phyloP scores from a whole-genome alignment of 1,284 basidiomycete species.

The Puccinia hordei region DNA sequence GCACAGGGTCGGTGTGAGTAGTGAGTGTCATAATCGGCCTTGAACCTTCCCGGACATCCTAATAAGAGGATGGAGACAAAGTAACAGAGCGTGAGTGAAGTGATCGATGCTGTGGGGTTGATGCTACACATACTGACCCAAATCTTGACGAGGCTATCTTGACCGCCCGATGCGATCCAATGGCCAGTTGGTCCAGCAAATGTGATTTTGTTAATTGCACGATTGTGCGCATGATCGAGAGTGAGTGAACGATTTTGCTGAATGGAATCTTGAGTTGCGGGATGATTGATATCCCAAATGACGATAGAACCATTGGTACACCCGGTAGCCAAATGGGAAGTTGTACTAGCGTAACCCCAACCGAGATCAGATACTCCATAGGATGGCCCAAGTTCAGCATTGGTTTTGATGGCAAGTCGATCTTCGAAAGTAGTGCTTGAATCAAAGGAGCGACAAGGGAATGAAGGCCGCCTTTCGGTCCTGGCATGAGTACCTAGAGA shows the following conservation, averaged over 20 bases:
- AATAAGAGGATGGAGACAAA: neutral
- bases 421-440: constrained; percentile 32
- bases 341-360: constrained; percentile 35
- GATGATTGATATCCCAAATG: constrained; percentile 45
- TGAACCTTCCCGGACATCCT: constrained; percentile 30
- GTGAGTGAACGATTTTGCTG: constrained; percentile 17
- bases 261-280: neutral
- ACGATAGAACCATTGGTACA: constrained; percentile 38
- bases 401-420: constrained; percentile 28
- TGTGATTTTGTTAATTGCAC: constrained; percentile 43
- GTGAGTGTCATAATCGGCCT: constrained; percentile 32
- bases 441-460: constrained; percentile 3
- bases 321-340: constrained; percentile 18
- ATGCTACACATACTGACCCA: constrained; percentile 34
- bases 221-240: constrained; percentile 45
- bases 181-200: constrained; percentile 47
- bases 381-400: constrained; percentile 36
- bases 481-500: constrained; percentile 1
- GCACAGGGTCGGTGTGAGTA: constrained; percentile 37
- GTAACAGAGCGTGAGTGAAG: neutral
- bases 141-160: constrained; percentile 44
- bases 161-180: constrained; percentile 40
- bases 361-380: constrained; percentile 36
- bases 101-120: neutral
- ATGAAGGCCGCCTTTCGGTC: neutral